Evolutionary conservation across 2,329 filamentous ascomycete species (phyloP).

Genomic region (Parastagonospora avenae): DNA sequence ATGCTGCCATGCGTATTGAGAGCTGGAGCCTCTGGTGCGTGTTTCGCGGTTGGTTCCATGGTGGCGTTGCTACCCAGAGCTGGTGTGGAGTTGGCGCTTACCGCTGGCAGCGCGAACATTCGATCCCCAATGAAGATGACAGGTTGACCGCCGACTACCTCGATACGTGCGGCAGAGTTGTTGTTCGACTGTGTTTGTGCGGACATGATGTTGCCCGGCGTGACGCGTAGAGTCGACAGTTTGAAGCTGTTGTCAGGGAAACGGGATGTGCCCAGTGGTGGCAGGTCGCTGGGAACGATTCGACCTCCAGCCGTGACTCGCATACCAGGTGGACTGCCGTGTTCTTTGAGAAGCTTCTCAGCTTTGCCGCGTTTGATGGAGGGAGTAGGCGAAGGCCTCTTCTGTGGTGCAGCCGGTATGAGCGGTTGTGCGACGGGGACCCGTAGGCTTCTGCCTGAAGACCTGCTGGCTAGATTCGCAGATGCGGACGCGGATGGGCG

Average conservation of each 20-base stretch:
- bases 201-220: conserved; percentile 30
- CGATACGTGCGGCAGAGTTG: conserved; percentile 30
- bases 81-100: conserved; percentile 21
- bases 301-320: conserved; percentile 59
- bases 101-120: conserved; percentile 38
- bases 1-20: conserved; percentile 17
- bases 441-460: conserved; percentile 34
- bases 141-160: conserved; percentile 38
- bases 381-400: conserved; percentile 54
- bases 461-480: conserved; percentile 31
- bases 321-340: conserved; percentile 57
- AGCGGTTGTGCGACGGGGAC: conserved; percentile 20
- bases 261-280: conserved; percentile 36
- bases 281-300: conserved; percentile 55
- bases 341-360: conserved; percentile 56
- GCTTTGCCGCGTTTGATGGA: conserved; percentile 57
- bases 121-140: conserved; percentile 39
- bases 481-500: conserved; percentile 49
- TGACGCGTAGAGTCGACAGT: conserved; percentile 25
- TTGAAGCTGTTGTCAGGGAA: conserved; percentile 40
- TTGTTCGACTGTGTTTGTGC: conserved; percentile 25
- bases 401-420: conserved; percentile 26
- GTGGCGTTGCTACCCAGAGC: conserved; percentile 9
- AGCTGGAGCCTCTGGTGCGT: conserved; percentile 8
- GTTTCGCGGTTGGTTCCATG: conserved; percentile 23